Conservation (phyloP, 805 yeast genomes). For the Torulaspora microellipsoides region DNA sequence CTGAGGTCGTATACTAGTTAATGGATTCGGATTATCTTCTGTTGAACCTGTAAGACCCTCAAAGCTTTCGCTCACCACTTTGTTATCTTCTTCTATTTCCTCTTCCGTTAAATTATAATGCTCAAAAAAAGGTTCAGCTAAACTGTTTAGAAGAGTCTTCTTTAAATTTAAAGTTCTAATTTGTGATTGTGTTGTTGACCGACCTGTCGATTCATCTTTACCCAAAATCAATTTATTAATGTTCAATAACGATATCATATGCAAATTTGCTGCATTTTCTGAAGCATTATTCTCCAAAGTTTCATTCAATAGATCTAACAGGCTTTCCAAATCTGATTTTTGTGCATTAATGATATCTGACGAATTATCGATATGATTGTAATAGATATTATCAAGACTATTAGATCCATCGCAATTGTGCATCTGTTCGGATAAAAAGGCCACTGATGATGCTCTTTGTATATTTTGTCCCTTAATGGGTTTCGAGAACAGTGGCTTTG, state of each 20-base stretch:
- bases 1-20: conserved; percentile 15
- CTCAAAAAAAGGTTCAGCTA: conserved; percentile 36
- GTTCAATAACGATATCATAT: conserved; percentile 32
- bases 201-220: conserved; percentile 7
- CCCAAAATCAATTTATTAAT: conserved; percentile 30
- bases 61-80: conserved; percentile 36
- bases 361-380: conserved; percentile 12
- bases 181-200: conserved; percentile 4
- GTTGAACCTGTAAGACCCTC: conserved; percentile 12
- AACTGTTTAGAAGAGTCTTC: conserved; percentile 28
- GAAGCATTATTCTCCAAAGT: conserved; percentile 31
- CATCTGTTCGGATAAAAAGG: conserved; percentile 6
- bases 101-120: conserved; percentile 21
- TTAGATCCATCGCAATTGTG: neutral
- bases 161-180: conserved; percentile 18
- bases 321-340: conserved; percentile 27
- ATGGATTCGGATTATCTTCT: conserved; percentile 4
- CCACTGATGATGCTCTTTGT: conserved; percentile 16
- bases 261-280: conserved; percentile 30
- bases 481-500: neutral
- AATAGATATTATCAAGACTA: conserved; percentile 2
- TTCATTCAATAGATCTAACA: conserved; percentile 30
- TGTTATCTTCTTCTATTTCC: conserved; percentile 17
- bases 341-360: conserved; percentile 22
- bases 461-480: conserved; percentile 7